These are phyloP conservation scores for Ophiostoma fasciatum DNA, from an alignment of 2,329 filamentous ascomycete genomes.

Conservation along the genomic window DNA sequence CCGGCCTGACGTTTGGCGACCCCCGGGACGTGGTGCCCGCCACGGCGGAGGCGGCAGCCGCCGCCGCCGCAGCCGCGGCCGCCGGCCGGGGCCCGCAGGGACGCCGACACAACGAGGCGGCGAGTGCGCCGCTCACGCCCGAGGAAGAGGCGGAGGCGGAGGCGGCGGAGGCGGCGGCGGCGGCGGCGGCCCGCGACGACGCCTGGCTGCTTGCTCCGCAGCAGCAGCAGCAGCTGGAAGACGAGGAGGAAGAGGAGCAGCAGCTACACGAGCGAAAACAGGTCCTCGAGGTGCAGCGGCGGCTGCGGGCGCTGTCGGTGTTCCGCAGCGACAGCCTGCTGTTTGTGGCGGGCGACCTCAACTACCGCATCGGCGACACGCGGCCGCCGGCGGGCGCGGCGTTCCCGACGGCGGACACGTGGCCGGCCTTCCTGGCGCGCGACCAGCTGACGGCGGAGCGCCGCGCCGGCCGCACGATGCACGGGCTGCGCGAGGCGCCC, in stretches of 20 bases:
- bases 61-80: neutral
- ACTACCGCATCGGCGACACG: slow-evolving; percentile 71
- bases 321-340: slow-evolving; percentile 64
- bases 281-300: slow-evolving; percentile 9
- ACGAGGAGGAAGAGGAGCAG: slow-evolving; percentile 6
- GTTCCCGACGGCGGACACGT: slow-evolving; percentile 53
- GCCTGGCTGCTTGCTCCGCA: slow-evolving; percentile 20
- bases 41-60: neutral
- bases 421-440: slow-evolving; percentile 47
- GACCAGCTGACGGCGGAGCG: slow-evolving; percentile 74
- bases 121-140: slow-evolving; percentile 10
- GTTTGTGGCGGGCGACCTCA: slow-evolving; percentile 83
- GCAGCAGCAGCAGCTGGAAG: slow-evolving; percentile 4
- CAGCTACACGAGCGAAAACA: too few relatives aligned
- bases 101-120: slow-evolving; percentile 11
- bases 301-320: slow-evolving; percentile 45
- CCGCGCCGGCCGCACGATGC: slow-evolving; percentile 52
- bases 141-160: slow-evolving; percentile 23
- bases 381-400: slow-evolving; percentile 45
- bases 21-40: slow-evolving; percentile 23
- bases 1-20: slow-evolving; percentile 60
- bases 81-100: slow-evolving; percentile 6
- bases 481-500: slow-evolving; percentile 60
- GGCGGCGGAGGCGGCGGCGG: slow-evolving; percentile 8
- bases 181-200: slow-evolving; percentile 10